Base-by-base conservation (phyloP, 306 rosid genomes). In the Crataegus laevigata region DNA sequence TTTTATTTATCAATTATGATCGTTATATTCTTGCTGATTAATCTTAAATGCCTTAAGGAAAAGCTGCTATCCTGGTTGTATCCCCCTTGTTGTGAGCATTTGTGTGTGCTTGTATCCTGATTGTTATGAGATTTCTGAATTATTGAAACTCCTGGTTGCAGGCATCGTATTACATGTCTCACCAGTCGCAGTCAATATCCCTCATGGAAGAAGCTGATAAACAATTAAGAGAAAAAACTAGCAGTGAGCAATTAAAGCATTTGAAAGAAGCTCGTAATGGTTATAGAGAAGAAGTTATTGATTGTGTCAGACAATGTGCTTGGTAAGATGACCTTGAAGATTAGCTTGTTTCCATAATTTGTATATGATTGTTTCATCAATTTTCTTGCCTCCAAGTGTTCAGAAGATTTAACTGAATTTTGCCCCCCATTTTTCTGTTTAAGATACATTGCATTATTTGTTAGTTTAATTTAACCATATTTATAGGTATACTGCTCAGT, bases 121-220 rank as follows among this genome's bases (percentile, higher is more conserved):
- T 51, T 69, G 65, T 79, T 64, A 24, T 24, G 50, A 43, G 45
- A 52, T 59, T 32, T 82, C 77, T 74, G 59, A 85, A 57, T n/a
- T 36, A 28, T 71, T 63, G 47, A 34, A 64, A 68, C 17, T 61
- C 72, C 72, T 75, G 82, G 50, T 86, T 84, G 82, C 73, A 93
- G 98, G 97, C 94, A 43, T 89, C 97, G 12, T 84, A 88, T 84
- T 91, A 88, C 88, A 80, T 89, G 88, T 87, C 91, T 72, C 97
- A 91, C 84, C 92, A 90, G 69, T 81, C 85, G 10, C 96, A 90
- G 38, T 86, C 86, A 63, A 84, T 88, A 66, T 82, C 96, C 76
- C 86, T 86, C 19, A 82, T 90, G 55, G 96, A 90, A 78, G 96
- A 93, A 89, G 87, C 92, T 80, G 97, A 93, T 86, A 93, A 82